phyloP scores from a whole-genome alignment of 2,329 filamentous ascomycete genomes.

The Aspergillus melleus region DNA sequence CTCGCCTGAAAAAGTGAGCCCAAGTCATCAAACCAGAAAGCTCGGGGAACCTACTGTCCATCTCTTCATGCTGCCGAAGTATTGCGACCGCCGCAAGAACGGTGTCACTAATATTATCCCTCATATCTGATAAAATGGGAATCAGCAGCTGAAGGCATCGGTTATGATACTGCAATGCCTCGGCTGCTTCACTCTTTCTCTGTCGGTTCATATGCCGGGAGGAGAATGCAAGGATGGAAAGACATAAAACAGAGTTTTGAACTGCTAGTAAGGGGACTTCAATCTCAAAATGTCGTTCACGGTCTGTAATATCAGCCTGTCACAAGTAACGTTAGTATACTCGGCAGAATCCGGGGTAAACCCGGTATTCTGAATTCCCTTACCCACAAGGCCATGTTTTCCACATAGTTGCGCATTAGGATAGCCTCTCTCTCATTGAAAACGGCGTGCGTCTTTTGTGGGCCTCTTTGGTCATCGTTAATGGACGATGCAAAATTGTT shows the following conservation, averaged over 20 bases:
- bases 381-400: slow-evolving; percentile 37
- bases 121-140: slow-evolving; percentile 30
- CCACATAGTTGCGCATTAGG: slow-evolving; percentile 31
- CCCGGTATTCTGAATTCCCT: background rate
- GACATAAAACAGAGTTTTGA: slow-evolving; percentile 32
- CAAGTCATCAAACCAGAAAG: background rate
- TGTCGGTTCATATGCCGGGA: slow-evolving; percentile 34
- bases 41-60: slow-evolving; percentile 23
- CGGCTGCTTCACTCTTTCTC: slow-evolving; percentile 21
- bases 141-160: slow-evolving; percentile 36
- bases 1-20: slow-evolving; percentile 19
- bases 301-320: slow-evolving; percentile 35
- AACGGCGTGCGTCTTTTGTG: background rate
- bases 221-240: slow-evolving; percentile 35
- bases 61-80: slow-evolving; percentile 38
- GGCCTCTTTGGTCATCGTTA: background rate
- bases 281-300: slow-evolving; percentile 31
- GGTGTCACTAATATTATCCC: slow-evolving; percentile 26
- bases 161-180: slow-evolving; percentile 35
- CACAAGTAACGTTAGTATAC: background rate
- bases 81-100: slow-evolving; percentile 35
- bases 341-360: background rate
- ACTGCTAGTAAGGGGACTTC: slow-evolving; percentile 32
- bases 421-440: slow-evolving; percentile 23
- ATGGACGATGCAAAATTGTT: background rate